A percentile compares a stretch with the other conserved stretches of the same genome.
Evolutionary conservation across 2,329 filamentous ascomycete species (phyloP).

Genomic region (Pezicula neosporulosa): DNA sequence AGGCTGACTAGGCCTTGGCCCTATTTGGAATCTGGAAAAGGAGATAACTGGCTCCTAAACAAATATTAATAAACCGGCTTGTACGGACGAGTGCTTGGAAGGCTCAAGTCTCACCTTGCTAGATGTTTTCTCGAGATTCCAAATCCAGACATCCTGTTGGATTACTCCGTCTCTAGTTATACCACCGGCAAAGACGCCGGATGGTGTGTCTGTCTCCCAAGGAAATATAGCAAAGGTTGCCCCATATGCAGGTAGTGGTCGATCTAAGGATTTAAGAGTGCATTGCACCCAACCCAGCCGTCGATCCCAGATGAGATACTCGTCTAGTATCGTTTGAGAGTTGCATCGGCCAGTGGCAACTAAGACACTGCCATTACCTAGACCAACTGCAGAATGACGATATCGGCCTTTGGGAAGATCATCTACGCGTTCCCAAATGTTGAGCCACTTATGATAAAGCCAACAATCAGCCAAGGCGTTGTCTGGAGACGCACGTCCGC

Average conservation of each 20-base stretch:
- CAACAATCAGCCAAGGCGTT: slow-evolving; percentile 71
- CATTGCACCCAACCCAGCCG: slow-evolving; percentile 25
- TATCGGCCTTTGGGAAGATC: slow-evolving; percentile 70
- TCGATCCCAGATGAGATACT: slow-evolving; percentile 26
- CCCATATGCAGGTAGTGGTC: slow-evolving; percentile 16
- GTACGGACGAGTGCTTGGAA: not conserved
- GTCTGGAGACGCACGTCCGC: slow-evolving; percentile 76
- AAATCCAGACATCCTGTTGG: slow-evolving; percentile 59
- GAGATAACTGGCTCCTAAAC: slow-evolving; percentile 27
- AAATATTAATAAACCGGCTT: too few relatives aligned
- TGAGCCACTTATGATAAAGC: slow-evolving; percentile 54
- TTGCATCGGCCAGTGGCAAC: slow-evolving; percentile 25
- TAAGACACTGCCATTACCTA: slow-evolving; percentile 47
- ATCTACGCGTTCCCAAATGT: slow-evolving; percentile 59
- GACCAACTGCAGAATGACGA: slow-evolving; percentile 63
- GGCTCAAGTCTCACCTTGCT: slow-evolving; percentile 10
- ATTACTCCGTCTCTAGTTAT: slow-evolving; percentile 63
- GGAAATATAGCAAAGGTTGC: slow-evolving; percentile 12
- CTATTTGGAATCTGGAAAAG: slow-evolving; percentile 12
- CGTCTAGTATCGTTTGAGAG: slow-evolving; percentile 17
- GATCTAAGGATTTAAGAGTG: slow-evolving; percentile 3
- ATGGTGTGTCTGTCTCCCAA: slow-evolving; percentile 13
- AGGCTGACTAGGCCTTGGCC: not conserved
- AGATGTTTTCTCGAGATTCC: slow-evolving; percentile 45
- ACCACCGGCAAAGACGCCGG: slow-evolving; percentile 70